These are phyloP conservation scores for Eutrema heterophyllum DNA, from an alignment of 345 rosid genomes.

Conservation along the genomic window DNA sequence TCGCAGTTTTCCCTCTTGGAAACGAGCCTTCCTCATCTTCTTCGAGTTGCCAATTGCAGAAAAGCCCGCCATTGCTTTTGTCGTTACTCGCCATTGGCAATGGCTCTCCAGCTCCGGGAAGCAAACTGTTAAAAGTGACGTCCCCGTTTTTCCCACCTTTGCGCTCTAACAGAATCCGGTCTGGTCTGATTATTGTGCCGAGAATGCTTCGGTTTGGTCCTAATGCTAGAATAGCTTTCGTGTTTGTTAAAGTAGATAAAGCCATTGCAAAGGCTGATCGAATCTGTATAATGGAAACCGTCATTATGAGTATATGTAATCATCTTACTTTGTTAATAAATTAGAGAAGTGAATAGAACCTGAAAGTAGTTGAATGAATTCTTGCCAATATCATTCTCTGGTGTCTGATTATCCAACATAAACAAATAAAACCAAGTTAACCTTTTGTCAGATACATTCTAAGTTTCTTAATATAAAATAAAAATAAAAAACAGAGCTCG, in stretches of 20 bases:
- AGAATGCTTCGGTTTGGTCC: conserved; percentile 82
- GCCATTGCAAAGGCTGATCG: conserved; percentile 95
- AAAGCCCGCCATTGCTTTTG: conserved; percentile 41
- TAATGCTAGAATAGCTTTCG: conserved; percentile 48
- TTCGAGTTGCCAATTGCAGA: conserved; percentile 70
- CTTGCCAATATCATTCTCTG: conserved; percentile 88
- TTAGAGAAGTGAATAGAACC: conserved; percentile 40
- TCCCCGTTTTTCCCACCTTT: conserved; percentile 72
- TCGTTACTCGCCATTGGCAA: conserved; percentile 35
- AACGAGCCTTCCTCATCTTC: conserved; percentile 69
- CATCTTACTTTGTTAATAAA: background rate
- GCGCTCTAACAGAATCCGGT: conserved; percentile 60
- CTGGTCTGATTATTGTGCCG: conserved; percentile 88
- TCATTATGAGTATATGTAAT: background rate
- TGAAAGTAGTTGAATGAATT: conserved; percentile 90
- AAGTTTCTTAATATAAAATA: background rate
- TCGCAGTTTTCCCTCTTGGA: conserved; percentile 48
- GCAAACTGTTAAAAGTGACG: conserved; percentile 60
- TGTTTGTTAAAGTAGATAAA: conserved; percentile 60
- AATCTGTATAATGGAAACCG: conserved; percentile 42
- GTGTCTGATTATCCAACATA: conserved; percentile 44
- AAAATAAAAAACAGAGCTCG: background rate
- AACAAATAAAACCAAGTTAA: background rate
- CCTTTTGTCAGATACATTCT: conserved; percentile 2
- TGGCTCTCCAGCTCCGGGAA: conserved; percentile 90